A percentile compares a stretch with the other conserved stretches of the same genome.
Evolutionary conservation across 169 alveolate genomes (phyloP).

Genomic region (Besnoitia besnoiti): DNA sequence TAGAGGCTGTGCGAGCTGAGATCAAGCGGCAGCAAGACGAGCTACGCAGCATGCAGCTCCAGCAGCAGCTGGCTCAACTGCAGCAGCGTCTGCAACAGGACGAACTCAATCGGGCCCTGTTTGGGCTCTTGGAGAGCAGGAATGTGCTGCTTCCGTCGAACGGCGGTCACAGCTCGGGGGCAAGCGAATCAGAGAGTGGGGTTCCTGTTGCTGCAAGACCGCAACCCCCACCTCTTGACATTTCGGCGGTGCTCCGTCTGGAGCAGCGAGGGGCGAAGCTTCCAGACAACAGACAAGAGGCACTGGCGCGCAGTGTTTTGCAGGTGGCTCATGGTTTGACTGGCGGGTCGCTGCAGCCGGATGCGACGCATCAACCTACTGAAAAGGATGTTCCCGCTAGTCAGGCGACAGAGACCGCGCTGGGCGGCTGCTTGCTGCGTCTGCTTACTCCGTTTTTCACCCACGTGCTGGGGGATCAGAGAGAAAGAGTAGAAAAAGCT

Average conservation of each 20-base stretch:
- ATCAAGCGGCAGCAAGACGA: constrained; percentile 34
- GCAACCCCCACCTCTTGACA: no score
- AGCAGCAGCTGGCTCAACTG: constrained; percentile 34
- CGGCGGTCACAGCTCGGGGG: no score
- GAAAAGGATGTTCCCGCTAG: neutral
- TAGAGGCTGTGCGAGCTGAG: neutral
- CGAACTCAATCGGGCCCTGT: neutral
- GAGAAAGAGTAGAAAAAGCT: neutral
- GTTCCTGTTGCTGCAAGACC: no score
- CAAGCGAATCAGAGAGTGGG: no score
- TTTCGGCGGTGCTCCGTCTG: no score
- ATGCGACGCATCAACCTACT: neutral
- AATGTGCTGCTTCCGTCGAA: neutral
- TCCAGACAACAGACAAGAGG: neutral
- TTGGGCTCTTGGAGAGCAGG: neutral
- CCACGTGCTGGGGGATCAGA: neutral
- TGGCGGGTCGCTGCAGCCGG: neutral
- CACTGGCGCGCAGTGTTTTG: neutral
- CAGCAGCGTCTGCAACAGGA: constrained; percentile 34
- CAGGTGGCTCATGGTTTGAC: neutral
- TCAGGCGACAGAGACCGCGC: neutral
- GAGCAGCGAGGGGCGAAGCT: neutral
- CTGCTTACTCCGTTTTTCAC: neutral
- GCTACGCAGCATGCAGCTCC: constrained; percentile 27
- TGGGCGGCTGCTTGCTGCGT: neutral